Evolutionary conservation across 257 asterid genomes (phyloP), one percentile per base, ranked within the genome.

Genomic region (Cruciata laevipes): DNA sequence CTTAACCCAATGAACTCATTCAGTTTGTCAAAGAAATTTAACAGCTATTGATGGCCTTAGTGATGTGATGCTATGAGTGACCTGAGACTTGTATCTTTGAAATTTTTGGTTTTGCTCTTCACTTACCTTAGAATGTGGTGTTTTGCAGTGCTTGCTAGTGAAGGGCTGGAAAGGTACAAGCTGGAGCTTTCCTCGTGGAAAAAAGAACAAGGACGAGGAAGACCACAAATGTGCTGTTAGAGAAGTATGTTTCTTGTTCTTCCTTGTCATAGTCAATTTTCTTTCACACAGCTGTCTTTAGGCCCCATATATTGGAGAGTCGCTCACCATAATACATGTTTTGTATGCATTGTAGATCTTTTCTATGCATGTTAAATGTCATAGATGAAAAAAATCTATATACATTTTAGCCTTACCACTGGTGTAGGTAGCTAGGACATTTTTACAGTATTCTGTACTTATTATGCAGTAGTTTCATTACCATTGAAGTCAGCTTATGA

Each of bases 111-210:
- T 16, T 7, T 56, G 31, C 60, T 25, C 25, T 35, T 31, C 18
- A 32, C 69, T 65, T 53, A 72, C 60, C 8, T 65, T 21, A 20
- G 40, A 5, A 56, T 57, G 24, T 55, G 33, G 35, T 27, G 4
- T 21, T 35, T 27, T 55, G 61, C 84, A 89, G 96, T 89, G 96
- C 81, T 67, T 89, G 67, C 80, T 89, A 67, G 96, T 87, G 70
- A 89, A 87, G 79, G 96, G 95, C 63, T 89, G 96, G 96, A 89
- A 89, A 76, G 96, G 96, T 59, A 69, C 90, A 61, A 89, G 96
- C 78, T 89, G 96, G 96, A 89, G 96, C 74, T 87, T 89, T 80
- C 96, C 96, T 7, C 95, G 95, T 76, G 96, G 96, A n/a, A 89
- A 89, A 69, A 87, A 89, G 83, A 87, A 76, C 70, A 89, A 89